Evolutionary conservation across 1,139 yeast genomes (phyloP).

Genomic region (Casaregolazyma suthepensis): DNA sequence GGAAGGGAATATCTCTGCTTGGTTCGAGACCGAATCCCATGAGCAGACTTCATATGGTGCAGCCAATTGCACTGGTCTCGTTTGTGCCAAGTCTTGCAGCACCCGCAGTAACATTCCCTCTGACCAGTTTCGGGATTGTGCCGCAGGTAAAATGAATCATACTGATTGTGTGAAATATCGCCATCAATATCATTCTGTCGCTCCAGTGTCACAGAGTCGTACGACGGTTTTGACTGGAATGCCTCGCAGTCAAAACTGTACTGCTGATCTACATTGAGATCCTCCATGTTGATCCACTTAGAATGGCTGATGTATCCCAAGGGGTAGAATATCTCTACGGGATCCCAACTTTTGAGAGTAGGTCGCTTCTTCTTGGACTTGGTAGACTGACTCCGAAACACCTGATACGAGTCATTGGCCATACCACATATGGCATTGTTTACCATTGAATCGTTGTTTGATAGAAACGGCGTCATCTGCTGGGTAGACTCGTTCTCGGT

Average conservation of each 20-base stretch:
- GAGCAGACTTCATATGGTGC: conserved; percentile 23
- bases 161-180: conserved; percentile 17
- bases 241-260: conserved; percentile 16
- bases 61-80: conserved; percentile 23
- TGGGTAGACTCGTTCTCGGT: not conserved
- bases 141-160: conserved; percentile 19
- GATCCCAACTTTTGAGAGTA: conserved; percentile 19
- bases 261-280: conserved; percentile 12
- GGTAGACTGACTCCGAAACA: not conserved
- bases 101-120: conserved; percentile 21
- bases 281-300: conserved; percentile 19
- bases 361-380: conserved; percentile 13
- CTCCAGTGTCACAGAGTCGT: conserved; percentile 10
- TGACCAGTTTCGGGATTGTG: conserved; percentile 11
- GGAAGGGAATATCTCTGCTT: conserved; percentile 20
- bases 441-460: not conserved
- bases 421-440: not conserved
- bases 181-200: conserved; percentile 14
- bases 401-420: not conserved
- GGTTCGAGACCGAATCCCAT: conserved; percentile 22
- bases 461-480: not conserved
- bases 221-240: conserved; percentile 14
- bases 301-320: conserved; percentile 18
- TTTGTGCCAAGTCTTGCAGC: conserved; percentile 21
- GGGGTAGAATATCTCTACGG: conserved; percentile 19